Base-by-base conservation (phyloP, 1,139 yeast genomes). In the Insectozyma bohioensis region DNA sequence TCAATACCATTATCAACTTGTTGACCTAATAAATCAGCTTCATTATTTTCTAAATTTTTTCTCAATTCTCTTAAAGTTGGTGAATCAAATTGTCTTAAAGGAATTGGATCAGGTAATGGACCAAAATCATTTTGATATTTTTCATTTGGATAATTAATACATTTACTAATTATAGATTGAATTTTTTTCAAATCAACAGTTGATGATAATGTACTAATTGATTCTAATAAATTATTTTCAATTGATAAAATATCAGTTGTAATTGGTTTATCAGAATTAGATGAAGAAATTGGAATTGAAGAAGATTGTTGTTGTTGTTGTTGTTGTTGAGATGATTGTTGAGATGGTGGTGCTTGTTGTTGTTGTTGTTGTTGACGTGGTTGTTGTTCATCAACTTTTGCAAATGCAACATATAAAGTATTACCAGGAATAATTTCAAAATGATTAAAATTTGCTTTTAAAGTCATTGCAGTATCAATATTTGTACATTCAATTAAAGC, bases 371-470 rank as follows among this genome's bases (percentile, higher is more conserved):
- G 31, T 11, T 12, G 19, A 10, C 21, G 31, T 22, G 28, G 33
- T 13, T 31, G 30, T 15, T 22, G 23, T 2, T 61, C 67, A 24
- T 71, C 54, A 20, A 81, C 66, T 48, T 77, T 78, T 4, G 87
- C 90, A 65, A 81, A 83, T 0, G 84, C 81, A 30, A 79, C 80
- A 34, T 75, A 67, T 51, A 85, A 72, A 18, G 75, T 68, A 27
- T 70, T 66, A 1, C 95, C 95, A 1, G 90, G 84, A 40, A 80
- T 75, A 24, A 92, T 67, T 52, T 90, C 97, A 46, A 81, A 78
- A 43, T 88, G 95, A 50, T 84, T 85, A 50, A 88, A 74, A 31
- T 71, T 77, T 4, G 85, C 83, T 50, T 81, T 81, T 31, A 95
- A 86, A 28, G 71, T 74, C 70, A 85, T 78, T 9, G 97, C 95